These are phyloP conservation scores for Glycine tomentella DNA, from an alignment of 306 rosid genomes.

Conservation along the genomic window DNA sequence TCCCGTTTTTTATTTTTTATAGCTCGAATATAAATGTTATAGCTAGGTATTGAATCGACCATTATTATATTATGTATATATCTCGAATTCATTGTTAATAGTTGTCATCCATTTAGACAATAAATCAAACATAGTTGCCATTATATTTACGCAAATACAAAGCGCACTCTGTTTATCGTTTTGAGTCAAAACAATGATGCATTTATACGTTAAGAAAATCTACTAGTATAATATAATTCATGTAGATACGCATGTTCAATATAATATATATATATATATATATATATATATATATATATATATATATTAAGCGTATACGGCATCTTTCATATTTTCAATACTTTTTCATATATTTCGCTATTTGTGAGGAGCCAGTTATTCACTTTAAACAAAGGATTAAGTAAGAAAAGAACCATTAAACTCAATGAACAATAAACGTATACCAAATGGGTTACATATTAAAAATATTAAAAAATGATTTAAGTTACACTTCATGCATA, in stretches of 20 bases:
- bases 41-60: not conserved
- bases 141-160: not conserved
- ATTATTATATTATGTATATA: not conserved
- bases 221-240: not conserved
- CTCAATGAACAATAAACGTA: not conserved
- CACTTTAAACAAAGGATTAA: not conserved
- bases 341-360: not conserved
- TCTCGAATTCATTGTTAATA: not conserved
- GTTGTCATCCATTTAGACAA: not conserved
- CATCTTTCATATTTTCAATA: not conserved
- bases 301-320: not conserved
- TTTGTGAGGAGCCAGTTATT: not conserved
- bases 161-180: not conserved
- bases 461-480: not conserved
- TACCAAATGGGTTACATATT: not conserved
- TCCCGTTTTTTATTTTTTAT: too few relatives aligned
- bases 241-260: too few relatives aligned
- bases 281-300: not conserved
- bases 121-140: not conserved
- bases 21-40: not conserved
- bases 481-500: too few relatives aligned
- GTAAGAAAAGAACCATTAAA: too few relatives aligned
- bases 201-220: not conserved
- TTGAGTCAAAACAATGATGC: not conserved
- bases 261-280: not conserved